Evolutionary conservation across 2,329 filamentous ascomycete genomes (phyloP), one percentile per base, ranked within the genome.

Genomic region (Trichoderma polysporum): DNA sequence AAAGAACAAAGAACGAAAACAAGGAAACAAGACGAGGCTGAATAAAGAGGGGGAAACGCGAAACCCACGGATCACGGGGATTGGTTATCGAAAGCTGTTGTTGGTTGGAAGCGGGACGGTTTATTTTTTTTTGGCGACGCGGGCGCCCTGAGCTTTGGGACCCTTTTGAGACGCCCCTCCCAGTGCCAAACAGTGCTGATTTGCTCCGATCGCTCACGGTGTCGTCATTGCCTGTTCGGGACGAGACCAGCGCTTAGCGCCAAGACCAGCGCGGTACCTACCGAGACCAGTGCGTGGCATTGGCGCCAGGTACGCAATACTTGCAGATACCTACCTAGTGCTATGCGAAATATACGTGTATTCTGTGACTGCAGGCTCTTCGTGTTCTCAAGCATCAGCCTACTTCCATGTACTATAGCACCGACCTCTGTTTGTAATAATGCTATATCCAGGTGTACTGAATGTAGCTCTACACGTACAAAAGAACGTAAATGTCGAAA

Each of bases 61-160:
- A 59, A n/a, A n/a, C n/a, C n/a, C n/a, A n/a, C 17, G 39, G 39
- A 41, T 41, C n/a, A 25, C 17, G 41, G 41, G 27, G 27, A 15
- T 54, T 37, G 19, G 33, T 33, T 39, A 45, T 35, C n/a, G 49
- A 41, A 2, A 31, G 37, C 17, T 27, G 35, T 54, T 45, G 50
- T 54, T 45, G 50, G 39, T 64, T 61, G 58, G 61, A 50, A 17
- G 58, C 45, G 58, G 58, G 58, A 60, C 19, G 19, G 15, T 25
- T 47, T 64, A 39, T 62, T 62, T 62, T 45, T 54, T 33, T 35
- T 15, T 25, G 29, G 52, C 52, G 52, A 54, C 52, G 52, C 52
- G 53, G 53, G 33, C 53, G 33, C 22, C 47, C 8, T 27, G 22
- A 50, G 13, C 25, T 56, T 56, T 25, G 45, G 45, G 29, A 47